Evolutionary conservation across 148 eudicot species (phyloP).

Genomic region (Bassia scoparia): DNA sequence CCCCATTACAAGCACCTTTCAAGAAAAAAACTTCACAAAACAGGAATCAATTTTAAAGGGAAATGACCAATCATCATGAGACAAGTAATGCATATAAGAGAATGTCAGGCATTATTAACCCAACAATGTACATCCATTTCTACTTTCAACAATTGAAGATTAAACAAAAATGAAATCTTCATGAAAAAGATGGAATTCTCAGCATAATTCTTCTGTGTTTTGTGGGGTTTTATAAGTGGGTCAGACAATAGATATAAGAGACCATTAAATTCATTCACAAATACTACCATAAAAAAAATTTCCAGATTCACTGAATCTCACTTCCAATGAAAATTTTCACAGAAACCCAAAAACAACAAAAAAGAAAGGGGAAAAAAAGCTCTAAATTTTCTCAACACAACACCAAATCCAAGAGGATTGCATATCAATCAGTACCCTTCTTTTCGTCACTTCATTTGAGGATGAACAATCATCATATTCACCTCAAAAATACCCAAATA

Average conservation of each 20-base stretch:
- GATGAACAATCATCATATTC: background rate
- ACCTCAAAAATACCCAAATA: background rate
- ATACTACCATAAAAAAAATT: constrained; percentile 18
- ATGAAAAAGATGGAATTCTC: background rate
- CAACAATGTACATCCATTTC: background rate
- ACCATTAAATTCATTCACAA: constrained; percentile 18
- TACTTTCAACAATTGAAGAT: background rate
- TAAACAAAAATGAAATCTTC: background rate
- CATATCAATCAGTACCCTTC: constrained; percentile 10
- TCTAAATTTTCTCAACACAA: background rate
- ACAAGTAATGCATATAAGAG: background rate
- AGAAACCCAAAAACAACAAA: constrained; percentile 10
- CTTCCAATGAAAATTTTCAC: constrained; percentile 20
- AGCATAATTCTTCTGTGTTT: background rate
- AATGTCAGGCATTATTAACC: constrained; percentile 9
- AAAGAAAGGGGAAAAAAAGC: background rate
- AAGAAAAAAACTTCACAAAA: background rate
- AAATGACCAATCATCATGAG: constrained; percentile 13
- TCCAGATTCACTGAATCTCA: constrained; percentile 31
- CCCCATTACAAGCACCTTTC: constrained; percentile 14
- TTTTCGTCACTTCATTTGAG: background rate
- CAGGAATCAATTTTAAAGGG: constrained; percentile 5
- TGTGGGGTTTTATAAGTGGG: constrained; percentile 28
- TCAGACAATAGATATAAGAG: constrained; percentile 12
- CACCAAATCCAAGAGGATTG: constrained; percentile 19